A percentile compares a stretch with the other conserved stretches of the same genome.
Evolutionary conservation across 2,329 filamentous ascomycete genomes (phyloP).

Genomic region (Pestalotiopsis sp.): DNA sequence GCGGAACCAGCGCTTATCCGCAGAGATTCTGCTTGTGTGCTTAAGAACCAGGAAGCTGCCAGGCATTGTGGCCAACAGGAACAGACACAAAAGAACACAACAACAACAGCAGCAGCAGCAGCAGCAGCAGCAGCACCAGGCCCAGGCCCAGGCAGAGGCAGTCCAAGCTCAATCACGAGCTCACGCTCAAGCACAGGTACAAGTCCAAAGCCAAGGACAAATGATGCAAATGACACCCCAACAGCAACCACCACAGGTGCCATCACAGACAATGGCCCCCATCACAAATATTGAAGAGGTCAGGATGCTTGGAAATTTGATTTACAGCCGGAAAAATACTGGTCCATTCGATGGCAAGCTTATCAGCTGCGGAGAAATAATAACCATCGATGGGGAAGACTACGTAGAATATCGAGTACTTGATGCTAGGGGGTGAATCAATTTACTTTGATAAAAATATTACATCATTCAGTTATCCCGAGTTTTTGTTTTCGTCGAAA

Average conservation of each 20-base stretch:
- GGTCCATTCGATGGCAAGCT: conserved; percentile 64
- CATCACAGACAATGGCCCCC: conserved; percentile 28
- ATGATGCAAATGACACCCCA: conserved; percentile 19
- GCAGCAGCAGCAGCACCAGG: conserved; percentile 8
- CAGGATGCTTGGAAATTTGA: conserved; percentile 59
- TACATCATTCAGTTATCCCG: too few species aligned
- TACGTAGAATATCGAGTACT: conserved; percentile 68
- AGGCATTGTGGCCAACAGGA: conserved; percentile 22
- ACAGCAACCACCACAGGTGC: conserved; percentile 16
- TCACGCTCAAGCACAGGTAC: conserved; percentile 15
- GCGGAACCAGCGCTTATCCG: background rate
- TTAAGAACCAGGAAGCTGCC: conserved; percentile 46
- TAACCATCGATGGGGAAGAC: conserved; percentile 66
- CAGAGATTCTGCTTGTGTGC: background rate
- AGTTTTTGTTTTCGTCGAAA: too few species aligned
- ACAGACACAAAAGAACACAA: too few species aligned
- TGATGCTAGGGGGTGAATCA: too few species aligned
- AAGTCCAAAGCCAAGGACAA: conserved; percentile 1
- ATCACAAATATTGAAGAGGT: conserved; percentile 45
- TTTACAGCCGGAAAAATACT: conserved; percentile 61
- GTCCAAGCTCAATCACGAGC: too few species aligned
- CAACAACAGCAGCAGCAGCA: conserved; percentile 10
- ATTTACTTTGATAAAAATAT: too few species aligned
- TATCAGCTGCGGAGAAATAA: conserved; percentile 61
- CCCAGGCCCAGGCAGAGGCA: too few species aligned